Evolutionary conservation across 2,329 filamentous ascomycete species (phyloP), one percentile per base, ranked within the genome.

Genomic region (Knoxdaviesia capensis): DNA sequence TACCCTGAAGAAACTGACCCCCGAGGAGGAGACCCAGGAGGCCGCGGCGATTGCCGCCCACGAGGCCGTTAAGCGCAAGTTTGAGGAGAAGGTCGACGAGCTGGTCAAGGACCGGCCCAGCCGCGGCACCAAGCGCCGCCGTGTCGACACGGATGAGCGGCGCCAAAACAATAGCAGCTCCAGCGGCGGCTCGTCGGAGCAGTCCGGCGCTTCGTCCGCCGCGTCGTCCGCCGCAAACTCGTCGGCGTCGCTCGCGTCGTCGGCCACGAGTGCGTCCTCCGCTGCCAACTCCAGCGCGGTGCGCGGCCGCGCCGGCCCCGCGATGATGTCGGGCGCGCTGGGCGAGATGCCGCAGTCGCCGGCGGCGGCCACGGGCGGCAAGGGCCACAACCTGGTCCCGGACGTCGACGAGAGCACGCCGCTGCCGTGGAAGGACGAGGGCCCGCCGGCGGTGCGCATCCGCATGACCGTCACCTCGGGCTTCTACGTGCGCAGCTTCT

Each of bases 401-500:
- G 52, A 64, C 1, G 62, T 66, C 0, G 59, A 60, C 38, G 53
- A 63, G 30, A 56, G 64, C 52, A 61, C 65, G 1, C 67, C 69
- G 5, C 64, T 67, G 6, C 69, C 71, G 0, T 75, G 71, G 71
- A 64, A 61, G 35, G 71, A 66, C 55, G 63, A 76, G 52, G 74
- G 70, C 0, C 76, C 85, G 1, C 75, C 88, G 1, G 90, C 88
- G 1, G 82, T 74, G 40, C 80, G 74, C 53, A 74, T 98, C 45
- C 77, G 81, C 44, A 85, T 98, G 74, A 93, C 83, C 1, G 88
- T 94, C 41, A 86, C 86, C 2, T 93, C 86, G 0, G 90, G 90
- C 35, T 98, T 94, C 66, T 98, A 98, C 58, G 87, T 98, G 9
- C 80, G 90, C 47, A 92, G 82, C 44, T 75, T 98, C 50, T 87